Percentiles rank a stretch among this genome's conserved stretches.
Evolutionary conservation across 1,284 basidiomycete species (phyloP).

Genomic region (Polyporus tsugae): DNA sequence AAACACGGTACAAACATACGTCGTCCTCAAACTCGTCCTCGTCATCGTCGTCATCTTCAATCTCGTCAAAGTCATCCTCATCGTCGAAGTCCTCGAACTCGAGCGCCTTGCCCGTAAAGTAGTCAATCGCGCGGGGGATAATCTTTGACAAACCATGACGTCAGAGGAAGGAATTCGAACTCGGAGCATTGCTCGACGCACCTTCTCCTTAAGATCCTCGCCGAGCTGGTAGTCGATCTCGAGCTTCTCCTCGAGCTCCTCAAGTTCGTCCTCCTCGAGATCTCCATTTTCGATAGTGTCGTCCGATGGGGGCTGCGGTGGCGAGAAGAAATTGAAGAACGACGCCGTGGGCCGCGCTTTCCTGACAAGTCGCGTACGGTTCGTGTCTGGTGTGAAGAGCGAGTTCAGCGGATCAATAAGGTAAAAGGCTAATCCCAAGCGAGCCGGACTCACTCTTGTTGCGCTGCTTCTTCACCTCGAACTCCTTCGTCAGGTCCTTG

Average conservation of each 20-base stretch:
- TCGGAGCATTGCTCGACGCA: conserved; percentile 37
- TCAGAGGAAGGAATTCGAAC: not conserved
- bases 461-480: conserved; percentile 99
- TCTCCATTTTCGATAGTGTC: conserved; percentile 80
- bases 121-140: conserved; percentile 94
- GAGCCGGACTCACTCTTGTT: conserved; percentile 84
- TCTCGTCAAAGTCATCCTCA: conserved; percentile 70
- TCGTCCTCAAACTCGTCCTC: conserved; percentile 62
- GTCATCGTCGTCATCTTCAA: conserved; percentile 63
- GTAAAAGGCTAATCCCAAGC: conserved; percentile 16
- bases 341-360: conserved; percentile 90
- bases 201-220: conserved; percentile 98
- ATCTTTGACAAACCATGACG: conserved; percentile 53
- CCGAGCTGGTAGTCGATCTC: conserved; percentile 99
- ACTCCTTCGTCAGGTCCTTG: conserved; percentile 96
- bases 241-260: conserved; percentile 91
- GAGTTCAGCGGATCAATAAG: conserved; percentile 20
- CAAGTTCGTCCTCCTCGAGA: conserved; percentile 86
- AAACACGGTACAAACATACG: conserved; percentile 46
- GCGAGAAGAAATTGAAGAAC: conserved; percentile 98
- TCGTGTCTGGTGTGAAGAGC: conserved; percentile 72
- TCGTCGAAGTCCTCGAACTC: conserved; percentile 86
- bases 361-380: conserved; percentile 90
- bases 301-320: conserved; percentile 80
- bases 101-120: conserved; percentile 96